phyloP scores from a whole-genome alignment of 176 grass and related monocot genomes.

The Alopecurus myosuroides region DNA sequence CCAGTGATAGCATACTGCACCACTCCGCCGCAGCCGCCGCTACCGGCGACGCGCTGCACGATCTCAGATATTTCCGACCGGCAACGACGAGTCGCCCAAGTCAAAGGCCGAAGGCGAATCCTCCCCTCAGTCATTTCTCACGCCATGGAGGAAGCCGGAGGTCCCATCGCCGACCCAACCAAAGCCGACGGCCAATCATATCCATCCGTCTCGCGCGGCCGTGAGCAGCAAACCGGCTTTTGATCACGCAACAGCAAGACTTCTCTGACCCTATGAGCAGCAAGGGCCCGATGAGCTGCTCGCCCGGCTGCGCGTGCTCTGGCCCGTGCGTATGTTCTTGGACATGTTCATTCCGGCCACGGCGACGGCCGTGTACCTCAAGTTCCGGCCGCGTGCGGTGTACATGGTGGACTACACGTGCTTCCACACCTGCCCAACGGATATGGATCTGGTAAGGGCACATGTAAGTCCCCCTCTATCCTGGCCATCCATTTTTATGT shows the following conservation, averaged over 20 bases:
- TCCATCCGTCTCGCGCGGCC: background rate
- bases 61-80: background rate
- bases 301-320: background rate
- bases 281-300: slow-evolving; percentile 21
- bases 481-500: no score
- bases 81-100: background rate
- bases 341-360: slow-evolving; percentile 23
- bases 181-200: background rate
- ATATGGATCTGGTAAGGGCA: no score
- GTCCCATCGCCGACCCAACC: background rate
- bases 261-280: slow-evolving; percentile 21
- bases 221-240: background rate
- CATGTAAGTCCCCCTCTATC: no score
- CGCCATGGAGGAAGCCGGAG: background rate
- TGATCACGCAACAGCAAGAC: background rate
- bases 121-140: background rate
- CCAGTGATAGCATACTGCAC: background rate
- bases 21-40: background rate
- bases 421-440: slow-evolving; percentile 66
- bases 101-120: background rate
- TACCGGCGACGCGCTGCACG: background rate
- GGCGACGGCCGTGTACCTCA: slow-evolving; percentile 25
- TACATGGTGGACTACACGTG: slow-evolving; percentile 73
- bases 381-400: slow-evolving; percentile 51
- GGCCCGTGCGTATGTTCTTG: slow-evolving; percentile 31